Conservation (phyloP, 179 eudicot genomes). For the Silene coronaria region DNA sequence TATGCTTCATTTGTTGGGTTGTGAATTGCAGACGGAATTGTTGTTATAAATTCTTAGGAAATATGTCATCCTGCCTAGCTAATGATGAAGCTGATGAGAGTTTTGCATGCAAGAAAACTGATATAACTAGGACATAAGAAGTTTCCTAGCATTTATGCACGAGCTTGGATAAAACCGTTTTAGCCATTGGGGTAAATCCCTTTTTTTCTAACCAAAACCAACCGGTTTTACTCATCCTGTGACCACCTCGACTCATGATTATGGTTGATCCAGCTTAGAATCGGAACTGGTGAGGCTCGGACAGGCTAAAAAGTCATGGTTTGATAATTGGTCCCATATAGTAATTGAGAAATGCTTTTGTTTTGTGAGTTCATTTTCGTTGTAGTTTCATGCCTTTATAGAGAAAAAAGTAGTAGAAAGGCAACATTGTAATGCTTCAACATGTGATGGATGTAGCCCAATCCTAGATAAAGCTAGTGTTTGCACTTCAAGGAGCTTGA, state of each 20-base stretch:
- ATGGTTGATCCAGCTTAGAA: neutral
- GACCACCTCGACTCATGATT: neutral
- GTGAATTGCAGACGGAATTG: too few species aligned
- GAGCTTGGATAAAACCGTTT: too few species aligned
- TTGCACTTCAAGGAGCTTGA: neutral
- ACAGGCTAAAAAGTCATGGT: conserved; percentile 4
- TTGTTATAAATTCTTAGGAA: too few species aligned
- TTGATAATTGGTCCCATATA: conserved; percentile 18
- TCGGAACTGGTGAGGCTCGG: neutral
- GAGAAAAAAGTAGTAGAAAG: neutral
- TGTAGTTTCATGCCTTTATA: neutral
- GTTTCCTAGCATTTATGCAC: too few species aligned
- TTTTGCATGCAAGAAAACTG: too few species aligned
- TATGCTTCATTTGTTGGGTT: too few species aligned
- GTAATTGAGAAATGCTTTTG: neutral
- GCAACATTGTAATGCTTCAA: conserved; percentile 12
- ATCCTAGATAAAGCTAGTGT: conserved; percentile 19
- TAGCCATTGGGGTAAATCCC: too few species aligned
- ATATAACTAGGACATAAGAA: too few species aligned
- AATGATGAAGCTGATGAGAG: too few species aligned
- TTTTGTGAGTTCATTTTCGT: neutral
- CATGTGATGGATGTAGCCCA: conserved; percentile 13
- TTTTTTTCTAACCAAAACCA: neutral
- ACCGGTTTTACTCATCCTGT: neutral
- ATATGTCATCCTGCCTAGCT: too few species aligned